These are phyloP conservation scores for Phaeotremella skinneri DNA, from an alignment of 768 basidiomycete species.

Conservation along the genomic window DNA sequence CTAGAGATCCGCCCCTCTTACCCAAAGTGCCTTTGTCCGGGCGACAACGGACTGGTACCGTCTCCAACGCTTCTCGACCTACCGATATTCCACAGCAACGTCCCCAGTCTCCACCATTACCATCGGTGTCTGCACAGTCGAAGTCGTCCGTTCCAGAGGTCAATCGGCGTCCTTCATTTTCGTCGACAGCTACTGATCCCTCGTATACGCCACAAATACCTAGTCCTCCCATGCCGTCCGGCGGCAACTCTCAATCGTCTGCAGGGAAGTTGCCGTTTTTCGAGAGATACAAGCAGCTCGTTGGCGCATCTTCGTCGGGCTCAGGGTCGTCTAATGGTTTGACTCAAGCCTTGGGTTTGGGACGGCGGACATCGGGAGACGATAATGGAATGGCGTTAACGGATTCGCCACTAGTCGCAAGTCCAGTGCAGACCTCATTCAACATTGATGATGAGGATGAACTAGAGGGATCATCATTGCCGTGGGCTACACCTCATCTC, in stretches of 20 bases:
- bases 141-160: neutral
- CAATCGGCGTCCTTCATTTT: neutral
- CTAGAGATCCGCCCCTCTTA: neutral
- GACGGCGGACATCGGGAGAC: slow-evolving; percentile 7
- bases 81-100: slow-evolving; percentile 62
- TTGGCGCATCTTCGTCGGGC: slow-evolving; percentile 13
- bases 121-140: neutral
- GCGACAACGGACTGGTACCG: slow-evolving; percentile 7
- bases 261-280: slow-evolving; percentile 31
- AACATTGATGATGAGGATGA: slow-evolving; percentile 28
- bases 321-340: slow-evolving; percentile 8
- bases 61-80: slow-evolving; percentile 57
- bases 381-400: neutral
- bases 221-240: neutral
- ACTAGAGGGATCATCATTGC: slow-evolving; percentile 36
- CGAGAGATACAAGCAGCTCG: slow-evolving; percentile 39
- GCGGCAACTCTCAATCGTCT: slow-evolving; percentile 1
- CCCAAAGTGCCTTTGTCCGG: slow-evolving; percentile 6
- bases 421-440: slow-evolving; percentile 28
- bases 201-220: neutral
- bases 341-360: slow-evolving; percentile 12
- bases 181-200: neutral
- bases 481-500: slow-evolving; percentile 38
- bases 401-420: slow-evolving; percentile 9
- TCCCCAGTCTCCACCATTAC: slow-evolving; percentile 12